These are phyloP conservation scores for Aspergillus versicolor DNA, from an alignment of 2,329 filamentous ascomycete species.

Conservation along the genomic window DNA sequence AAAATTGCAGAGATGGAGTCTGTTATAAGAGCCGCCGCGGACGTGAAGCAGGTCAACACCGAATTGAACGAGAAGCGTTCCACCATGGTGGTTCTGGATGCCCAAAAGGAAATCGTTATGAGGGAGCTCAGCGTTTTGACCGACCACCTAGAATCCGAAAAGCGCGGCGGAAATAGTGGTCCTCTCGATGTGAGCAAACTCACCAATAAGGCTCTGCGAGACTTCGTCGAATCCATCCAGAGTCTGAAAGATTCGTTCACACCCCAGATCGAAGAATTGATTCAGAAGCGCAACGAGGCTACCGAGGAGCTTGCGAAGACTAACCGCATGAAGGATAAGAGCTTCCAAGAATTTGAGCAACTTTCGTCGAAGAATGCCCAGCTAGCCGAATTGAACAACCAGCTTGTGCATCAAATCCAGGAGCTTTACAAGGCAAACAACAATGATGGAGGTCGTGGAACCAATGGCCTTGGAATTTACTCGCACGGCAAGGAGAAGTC, in stretches of 20 bases:
- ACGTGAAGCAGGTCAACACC: conserved; percentile 76
- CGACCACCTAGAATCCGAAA: conserved; percentile 82
- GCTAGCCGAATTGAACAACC: conserved; percentile 91
- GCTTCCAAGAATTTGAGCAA: conserved; percentile 92
- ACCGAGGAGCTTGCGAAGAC: conserved; percentile 82
- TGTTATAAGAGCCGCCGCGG: conserved; percentile 57
- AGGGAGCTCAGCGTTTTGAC: conserved; percentile 86
- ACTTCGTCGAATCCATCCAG: conserved; percentile 62
- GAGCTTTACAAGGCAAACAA: conserved; percentile 82
- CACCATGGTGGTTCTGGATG: conserved; percentile 90
- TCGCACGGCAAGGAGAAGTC: conserved; percentile 55
- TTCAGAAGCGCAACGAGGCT: conserved; percentile 80
- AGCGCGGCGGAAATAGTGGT: conserved; percentile 70
- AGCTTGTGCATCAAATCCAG: conserved; percentile 91
- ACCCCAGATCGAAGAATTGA: conserved; percentile 78
- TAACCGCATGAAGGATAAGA: conserved; percentile 84
- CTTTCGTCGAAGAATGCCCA: conserved; percentile 92
- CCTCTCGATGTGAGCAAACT: conserved; percentile 75
- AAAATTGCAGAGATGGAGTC: conserved; percentile 75
- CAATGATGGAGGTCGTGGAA: conserved; percentile 30
- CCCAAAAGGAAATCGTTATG: conserved; percentile 93
- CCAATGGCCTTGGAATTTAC: conserved; percentile 64
- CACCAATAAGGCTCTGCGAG: conserved; percentile 61
- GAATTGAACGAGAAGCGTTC: conserved; percentile 90
- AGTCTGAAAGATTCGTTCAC: conserved; percentile 77